A percentile compares a stretch with the other conserved stretches of the same genome.
Conservation (phyloP, 305 asterid genomes). For the Solanum hybrid region DNA sequence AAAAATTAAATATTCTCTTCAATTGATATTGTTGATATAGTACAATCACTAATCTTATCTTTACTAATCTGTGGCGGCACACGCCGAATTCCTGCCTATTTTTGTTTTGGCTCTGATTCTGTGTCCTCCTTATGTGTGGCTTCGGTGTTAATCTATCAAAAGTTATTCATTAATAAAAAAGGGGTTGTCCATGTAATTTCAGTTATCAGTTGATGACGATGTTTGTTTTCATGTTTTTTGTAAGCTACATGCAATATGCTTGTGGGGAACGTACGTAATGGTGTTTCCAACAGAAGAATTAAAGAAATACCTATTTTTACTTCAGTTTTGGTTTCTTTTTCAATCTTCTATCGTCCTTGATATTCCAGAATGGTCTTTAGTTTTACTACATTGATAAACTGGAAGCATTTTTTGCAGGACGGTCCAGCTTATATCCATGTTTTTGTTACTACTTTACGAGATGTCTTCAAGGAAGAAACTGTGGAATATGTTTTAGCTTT, state of each 20-base stretch:
- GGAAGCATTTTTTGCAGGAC: conserved; percentile 43
- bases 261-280: neutral
- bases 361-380: neutral
- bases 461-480: conserved; percentile 81
- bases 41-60: neutral
- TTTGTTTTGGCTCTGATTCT: neutral
- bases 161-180: neutral
- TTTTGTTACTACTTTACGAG: conserved; percentile 75
- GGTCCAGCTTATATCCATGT: conserved; percentile 71
- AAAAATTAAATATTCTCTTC: neutral
- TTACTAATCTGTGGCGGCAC: neutral
- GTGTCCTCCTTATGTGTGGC: neutral
- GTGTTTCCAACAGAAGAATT: neutral
- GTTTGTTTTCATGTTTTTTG: neutral
- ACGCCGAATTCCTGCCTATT: neutral
- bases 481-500: conserved; percentile 80
- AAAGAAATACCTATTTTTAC: neutral
- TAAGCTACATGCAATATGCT: neutral
- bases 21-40: neutral
- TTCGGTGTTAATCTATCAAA: neutral
- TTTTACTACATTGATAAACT: neutral
- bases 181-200: neutral
- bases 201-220: neutral
- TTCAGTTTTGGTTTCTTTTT: neutral
- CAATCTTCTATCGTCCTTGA: neutral